phyloP scores from a whole-genome alignment of 2,329 filamentous ascomycete genomes.

The Rutstroemia sp. region DNA sequence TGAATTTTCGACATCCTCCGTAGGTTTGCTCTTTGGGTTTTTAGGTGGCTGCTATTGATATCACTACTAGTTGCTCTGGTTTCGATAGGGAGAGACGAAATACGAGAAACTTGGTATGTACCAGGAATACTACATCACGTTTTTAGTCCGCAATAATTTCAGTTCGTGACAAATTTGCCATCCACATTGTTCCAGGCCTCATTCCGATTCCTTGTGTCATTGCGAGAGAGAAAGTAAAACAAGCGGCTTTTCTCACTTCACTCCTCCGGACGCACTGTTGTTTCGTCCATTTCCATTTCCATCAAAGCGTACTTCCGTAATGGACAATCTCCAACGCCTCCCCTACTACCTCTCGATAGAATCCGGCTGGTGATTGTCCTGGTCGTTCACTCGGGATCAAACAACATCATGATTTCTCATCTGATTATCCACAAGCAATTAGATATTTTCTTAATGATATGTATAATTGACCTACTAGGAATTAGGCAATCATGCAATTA shows the following conservation, averaged over 20 bases:
- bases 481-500: too few species aligned
- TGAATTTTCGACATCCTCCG: conserved; percentile 10
- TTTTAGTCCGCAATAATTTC: not conserved
- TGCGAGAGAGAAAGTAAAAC: not conserved
- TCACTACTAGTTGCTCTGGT: conserved; percentile 13
- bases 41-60: conserved; percentile 17
- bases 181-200: not conserved
- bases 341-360: too few species aligned
- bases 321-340: not conserved
- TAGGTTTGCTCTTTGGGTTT: conserved; percentile 16
- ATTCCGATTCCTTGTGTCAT: not conserved
- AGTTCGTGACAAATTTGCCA: not conserved
- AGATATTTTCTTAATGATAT: too few species aligned
- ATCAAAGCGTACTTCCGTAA: not conserved
- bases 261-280: not conserved
- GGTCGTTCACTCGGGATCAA: too few species aligned
- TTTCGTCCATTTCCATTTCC: not conserved
- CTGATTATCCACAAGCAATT: too few species aligned
- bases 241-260: not conserved
- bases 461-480: too few species aligned
- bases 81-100: conserved; percentile 16
- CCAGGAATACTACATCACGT: not conserved
- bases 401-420: too few species aligned
- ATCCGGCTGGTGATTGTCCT: too few species aligned
- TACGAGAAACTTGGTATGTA: conserved; percentile 4